Conservation (phyloP, 306 rosid genomes). For the Prunus padus region DNA sequence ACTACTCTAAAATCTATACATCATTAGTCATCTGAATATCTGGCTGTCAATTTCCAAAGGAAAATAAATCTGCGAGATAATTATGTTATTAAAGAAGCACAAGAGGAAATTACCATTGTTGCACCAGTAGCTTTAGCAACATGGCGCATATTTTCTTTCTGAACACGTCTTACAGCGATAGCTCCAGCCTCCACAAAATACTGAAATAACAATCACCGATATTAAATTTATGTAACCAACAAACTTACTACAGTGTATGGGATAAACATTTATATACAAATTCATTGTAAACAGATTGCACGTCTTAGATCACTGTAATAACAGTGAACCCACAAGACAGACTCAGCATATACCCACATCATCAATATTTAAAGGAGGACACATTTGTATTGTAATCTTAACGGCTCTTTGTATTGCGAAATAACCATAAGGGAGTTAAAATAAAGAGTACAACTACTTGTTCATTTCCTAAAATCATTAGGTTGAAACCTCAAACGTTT, state of each 20-base stretch:
- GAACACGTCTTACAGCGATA: constrained; percentile 90
- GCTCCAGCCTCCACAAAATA: constrained; percentile 98
- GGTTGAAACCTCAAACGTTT: background rate
- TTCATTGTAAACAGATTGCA: background rate
- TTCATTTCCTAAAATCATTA: background rate
- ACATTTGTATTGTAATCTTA: background rate
- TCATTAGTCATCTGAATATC: no score
- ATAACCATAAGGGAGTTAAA: background rate
- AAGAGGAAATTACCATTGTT: constrained; percentile 60
- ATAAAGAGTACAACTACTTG: background rate
- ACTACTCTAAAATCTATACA: no score
- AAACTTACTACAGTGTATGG: background rate
- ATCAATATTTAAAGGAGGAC: background rate
- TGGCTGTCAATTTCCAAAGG: background rate
- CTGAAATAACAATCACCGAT: constrained; percentile 43
- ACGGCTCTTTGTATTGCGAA: background rate
- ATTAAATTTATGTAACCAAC: background rate
- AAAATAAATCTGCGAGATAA: background rate
- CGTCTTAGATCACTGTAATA: background rate
- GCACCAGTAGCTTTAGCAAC: constrained; percentile 99
- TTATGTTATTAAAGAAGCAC: background rate
- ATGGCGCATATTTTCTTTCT: constrained; percentile 97
- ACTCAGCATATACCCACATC: background rate
- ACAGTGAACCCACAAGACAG: background rate
- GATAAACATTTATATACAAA: background rate